Base-by-base conservation (phyloP, 768 basidiomycete species). In the Pulveroboletus sp. region DNA sequence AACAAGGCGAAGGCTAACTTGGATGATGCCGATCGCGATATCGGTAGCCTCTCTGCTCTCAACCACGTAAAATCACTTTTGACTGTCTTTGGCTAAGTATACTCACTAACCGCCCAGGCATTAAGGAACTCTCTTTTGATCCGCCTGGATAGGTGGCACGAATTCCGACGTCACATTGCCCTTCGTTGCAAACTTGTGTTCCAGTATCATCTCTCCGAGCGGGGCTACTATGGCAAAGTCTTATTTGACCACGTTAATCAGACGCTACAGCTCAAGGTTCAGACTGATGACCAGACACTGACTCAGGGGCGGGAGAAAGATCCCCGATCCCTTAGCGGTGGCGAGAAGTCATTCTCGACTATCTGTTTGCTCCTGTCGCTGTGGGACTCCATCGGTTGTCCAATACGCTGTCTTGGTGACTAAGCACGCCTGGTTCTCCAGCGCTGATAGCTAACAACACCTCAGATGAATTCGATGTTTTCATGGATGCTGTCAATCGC, bases 261-360 rank as follows among this genome's bases (percentile, higher is more conserved):
- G n/a, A 82, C 77, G 0, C 69, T 92, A 46, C 71, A 77, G 47
- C 76, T 96, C 40, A 83, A 83, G 67, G 86, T 93, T 9, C 84
- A 87, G 72, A 93, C 90, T 8, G 89, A 93, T 47, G 90, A 93
- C 57, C 82, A 85, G 59, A 72, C 76, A 13, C 71, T 74, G 28
- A 83, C 83, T 0, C 83, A 85, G 65, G 77, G 73, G 4, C 74
- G 78, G 31, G 88, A 91, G 58, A 92, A 92, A 67, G 89, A 93
- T 61, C 87, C 92, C 4, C 83, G 83, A 33, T 86, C 87, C 28
- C 75, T 94, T 15, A 91, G 89, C 57, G 94, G 94, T 41, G 94
- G 95, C 35, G 95, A 98, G 68, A 95, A 96, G 68, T 94, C 91
- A 7, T 99, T 96, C 71, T 89, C 93, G 6, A 98, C 95, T 1